These are phyloP conservation scores for Drechslerella coelobrocha DNA, from an alignment of 2,329 filamentous ascomycete genomes.

Conservation along the genomic window DNA sequence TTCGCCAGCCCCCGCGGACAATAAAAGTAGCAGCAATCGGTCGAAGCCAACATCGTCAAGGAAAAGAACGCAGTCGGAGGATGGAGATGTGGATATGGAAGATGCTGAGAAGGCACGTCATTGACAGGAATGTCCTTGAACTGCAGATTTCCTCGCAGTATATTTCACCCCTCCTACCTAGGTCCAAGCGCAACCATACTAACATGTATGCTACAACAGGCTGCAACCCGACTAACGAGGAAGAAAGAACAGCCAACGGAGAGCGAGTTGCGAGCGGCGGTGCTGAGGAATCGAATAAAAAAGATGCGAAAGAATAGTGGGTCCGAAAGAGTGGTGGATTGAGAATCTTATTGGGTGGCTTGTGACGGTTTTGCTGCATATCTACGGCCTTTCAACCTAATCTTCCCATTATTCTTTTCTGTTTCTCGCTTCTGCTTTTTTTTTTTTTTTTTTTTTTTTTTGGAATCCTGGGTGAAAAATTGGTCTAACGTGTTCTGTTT, in stretches of 20 bases:
- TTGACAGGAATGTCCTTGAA: conserved; percentile 49
- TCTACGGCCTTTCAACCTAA: not conserved
- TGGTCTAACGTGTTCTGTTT: conserved; percentile 47
- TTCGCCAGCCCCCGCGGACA: conserved; percentile 27
- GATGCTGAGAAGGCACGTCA: conserved; percentile 51
- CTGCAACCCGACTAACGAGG: not conserved
- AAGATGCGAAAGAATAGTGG: conserved; percentile 32
- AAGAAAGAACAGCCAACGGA: conserved; percentile 31
- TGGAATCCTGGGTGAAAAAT: conserved; percentile 16
- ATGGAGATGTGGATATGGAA: conserved; percentile 49
- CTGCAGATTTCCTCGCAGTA: conserved; percentile 11
- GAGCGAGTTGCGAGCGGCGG: conserved; percentile 40
- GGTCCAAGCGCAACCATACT: conserved; percentile 1
- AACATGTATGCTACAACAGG: not conserved
- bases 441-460: conserved; percentile 5
- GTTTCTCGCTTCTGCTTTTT: conserved; percentile 5
- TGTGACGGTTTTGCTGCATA: too few species aligned
- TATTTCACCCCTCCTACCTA: not conserved
- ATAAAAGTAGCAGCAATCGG: conserved; percentile 9
- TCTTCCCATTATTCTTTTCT: not conserved
- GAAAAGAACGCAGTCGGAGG: conserved; percentile 6
- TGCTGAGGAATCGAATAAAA: conserved; percentile 46
- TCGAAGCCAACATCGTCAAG: conserved; percentile 14
- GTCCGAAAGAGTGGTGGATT: conserved; percentile 13
- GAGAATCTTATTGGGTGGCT: too few species aligned